Conservation (phyloP, 148 eudicot genomes). For the Mesembryanthemum crystallinum region DNA sequence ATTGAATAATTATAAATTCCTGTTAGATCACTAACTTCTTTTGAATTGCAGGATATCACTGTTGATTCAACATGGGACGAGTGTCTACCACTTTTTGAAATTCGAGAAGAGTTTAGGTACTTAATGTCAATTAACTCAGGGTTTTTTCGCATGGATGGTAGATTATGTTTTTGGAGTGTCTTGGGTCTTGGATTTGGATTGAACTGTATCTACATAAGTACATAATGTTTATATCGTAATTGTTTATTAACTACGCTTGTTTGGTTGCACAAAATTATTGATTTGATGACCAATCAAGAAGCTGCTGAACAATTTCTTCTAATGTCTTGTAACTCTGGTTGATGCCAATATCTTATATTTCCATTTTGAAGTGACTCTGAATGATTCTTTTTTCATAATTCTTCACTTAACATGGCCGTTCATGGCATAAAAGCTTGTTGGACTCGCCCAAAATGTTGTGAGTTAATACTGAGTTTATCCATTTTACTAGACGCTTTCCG, state of each 20-base stretch:
- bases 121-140: conserved; percentile 8
- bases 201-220: not conserved
- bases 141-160: not conserved
- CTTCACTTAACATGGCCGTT: no score
- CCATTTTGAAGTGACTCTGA: not conserved
- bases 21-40: conserved; percentile 5
- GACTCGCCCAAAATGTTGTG: not conserved
- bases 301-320: not conserved
- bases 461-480: no score
- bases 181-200: not conserved
- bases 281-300: not conserved
- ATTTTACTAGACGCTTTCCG: no score
- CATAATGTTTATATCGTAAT: not conserved
- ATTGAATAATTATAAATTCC: not conserved
- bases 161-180: not conserved
- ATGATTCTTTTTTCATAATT: not conserved
- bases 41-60: conserved; percentile 55
- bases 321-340: not conserved
- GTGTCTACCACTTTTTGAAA: conserved; percentile 54
- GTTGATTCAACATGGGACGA: conserved; percentile 83
- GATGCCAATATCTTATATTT: not conserved
- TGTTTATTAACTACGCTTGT: not conserved
- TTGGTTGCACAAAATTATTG: not conserved
- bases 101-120: conserved; percentile 56
- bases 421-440: not conserved